Evolutionary conservation across 2,329 filamentous ascomycete species (phyloP).

Genomic region (Pezicula neosporulosa): DNA sequence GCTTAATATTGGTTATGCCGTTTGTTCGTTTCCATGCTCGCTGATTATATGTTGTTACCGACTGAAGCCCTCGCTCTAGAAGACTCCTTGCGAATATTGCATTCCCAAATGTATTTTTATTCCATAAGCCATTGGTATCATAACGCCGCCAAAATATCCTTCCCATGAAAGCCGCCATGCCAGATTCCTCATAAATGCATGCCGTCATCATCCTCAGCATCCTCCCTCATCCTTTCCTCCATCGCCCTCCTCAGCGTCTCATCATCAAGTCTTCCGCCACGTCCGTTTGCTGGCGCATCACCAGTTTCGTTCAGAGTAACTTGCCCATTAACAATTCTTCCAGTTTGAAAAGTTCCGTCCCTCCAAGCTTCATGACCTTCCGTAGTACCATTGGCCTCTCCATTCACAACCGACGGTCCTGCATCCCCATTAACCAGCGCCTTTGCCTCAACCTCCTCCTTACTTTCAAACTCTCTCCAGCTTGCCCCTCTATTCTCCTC

Average conservation of each 20-base stretch:
- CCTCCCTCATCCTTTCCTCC: slow-evolving; percentile 49
- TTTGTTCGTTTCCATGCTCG: too few relatives aligned
- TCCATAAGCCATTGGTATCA: not conserved
- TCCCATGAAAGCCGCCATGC: not conserved
- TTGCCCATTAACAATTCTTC: slow-evolving; percentile 49
- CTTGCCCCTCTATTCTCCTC: slow-evolving; percentile 43
- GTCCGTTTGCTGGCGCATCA: slow-evolving; percentile 6
- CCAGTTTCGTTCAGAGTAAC: slow-evolving; percentile 38
- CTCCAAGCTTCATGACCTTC: slow-evolving; percentile 43
- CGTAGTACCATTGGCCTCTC: slow-evolving; percentile 14
- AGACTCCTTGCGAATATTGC: not conserved
- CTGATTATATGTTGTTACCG: too few relatives aligned
- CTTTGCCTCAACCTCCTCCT: slow-evolving; percentile 36
- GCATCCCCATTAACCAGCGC: slow-evolving; percentile 20
- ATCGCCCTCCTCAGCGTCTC: slow-evolving; percentile 55
- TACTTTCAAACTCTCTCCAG: slow-evolving; percentile 54
- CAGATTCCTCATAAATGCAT: slow-evolving; percentile 52
- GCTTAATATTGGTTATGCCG: too few relatives aligned
- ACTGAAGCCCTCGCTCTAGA: not conserved
- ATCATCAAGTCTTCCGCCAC: slow-evolving; percentile 50
- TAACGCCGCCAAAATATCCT: not conserved
- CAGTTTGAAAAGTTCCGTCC: slow-evolving; percentile 62
- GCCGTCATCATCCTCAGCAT: slow-evolving; percentile 50
- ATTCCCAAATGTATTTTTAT: not conserved
- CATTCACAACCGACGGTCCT: slow-evolving; percentile 1